Conservation (phyloP, 192 early-diverging fungal genomes). For the Funneliformis geosporum region DNA sequence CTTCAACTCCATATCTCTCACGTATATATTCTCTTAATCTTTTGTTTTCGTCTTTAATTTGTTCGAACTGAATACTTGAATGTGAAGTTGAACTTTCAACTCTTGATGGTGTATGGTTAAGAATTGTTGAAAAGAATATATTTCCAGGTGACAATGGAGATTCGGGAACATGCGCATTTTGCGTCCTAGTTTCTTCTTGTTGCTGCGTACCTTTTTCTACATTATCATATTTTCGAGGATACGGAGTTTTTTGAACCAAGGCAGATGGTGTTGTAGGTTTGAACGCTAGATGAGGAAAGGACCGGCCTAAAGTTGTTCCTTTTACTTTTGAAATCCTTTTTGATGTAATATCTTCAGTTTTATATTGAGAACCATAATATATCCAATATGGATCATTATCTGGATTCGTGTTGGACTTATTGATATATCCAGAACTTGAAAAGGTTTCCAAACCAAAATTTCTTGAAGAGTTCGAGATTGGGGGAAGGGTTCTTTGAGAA, state of each 20-base stretch:
- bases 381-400: background rate
- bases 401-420: background rate
- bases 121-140: background rate
- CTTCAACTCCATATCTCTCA: conserved; percentile 16
- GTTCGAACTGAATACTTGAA: background rate
- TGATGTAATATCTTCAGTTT: background rate
- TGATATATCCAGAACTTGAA: background rate
- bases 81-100: background rate
- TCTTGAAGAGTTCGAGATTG: background rate
- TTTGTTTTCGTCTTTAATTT: conserved; percentile 6
- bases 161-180: background rate
- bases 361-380: background rate
- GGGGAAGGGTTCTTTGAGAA: background rate
- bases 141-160: background rate
- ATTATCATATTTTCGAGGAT: no score
- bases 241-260: no score
- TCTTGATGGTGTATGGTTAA: background rate
- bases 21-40: conserved; percentile 31
- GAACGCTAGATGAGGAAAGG: background rate
- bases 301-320: background rate
- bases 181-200: no score
- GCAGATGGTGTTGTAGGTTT: background rate
- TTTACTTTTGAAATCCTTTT: background rate
- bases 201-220: no score
- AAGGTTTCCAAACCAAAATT: background rate